A percentile compares a stretch with the other conserved stretches of the same genome.
These are phyloP conservation scores for Gynandropsis gynandra DNA, from an alignment of 345 rosid genomes.

Conservation along the genomic window DNA sequence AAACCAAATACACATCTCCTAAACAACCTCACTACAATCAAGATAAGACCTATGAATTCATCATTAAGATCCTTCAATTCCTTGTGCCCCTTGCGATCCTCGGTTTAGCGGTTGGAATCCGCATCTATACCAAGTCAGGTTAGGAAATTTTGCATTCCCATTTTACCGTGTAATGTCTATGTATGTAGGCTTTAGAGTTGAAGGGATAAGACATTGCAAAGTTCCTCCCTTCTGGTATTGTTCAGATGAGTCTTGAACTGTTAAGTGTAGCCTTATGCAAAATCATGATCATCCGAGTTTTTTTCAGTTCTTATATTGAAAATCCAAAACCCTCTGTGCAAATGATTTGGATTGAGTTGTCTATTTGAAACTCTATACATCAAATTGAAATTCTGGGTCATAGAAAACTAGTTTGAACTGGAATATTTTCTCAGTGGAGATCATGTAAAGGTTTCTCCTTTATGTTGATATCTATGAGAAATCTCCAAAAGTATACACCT, in stretches of 20 bases:
- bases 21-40: slow-evolving; percentile 69
- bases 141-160: slow-evolving; percentile 23
- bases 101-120: slow-evolving; percentile 67
- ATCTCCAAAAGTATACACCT: too few species aligned
- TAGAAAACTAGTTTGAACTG: too few species aligned
- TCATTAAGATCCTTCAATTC: slow-evolving; percentile 69
- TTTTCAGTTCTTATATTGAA: too few species aligned
- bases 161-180: slow-evolving; percentile 3
- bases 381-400: too few species aligned
- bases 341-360: too few species aligned
- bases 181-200: slow-evolving; percentile 6
- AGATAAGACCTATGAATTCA: slow-evolving; percentile 79
- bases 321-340: too few species aligned
- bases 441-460: too few species aligned
- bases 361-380: too few species aligned
- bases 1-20: slow-evolving; percentile 48
- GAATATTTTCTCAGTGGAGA: too few species aligned
- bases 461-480: too few species aligned
- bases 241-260: slow-evolving; percentile 6
- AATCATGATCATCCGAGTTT: too few species aligned
- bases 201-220: slow-evolving; percentile 13
- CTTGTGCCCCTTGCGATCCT: slow-evolving; percentile 71
- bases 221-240: slow-evolving; percentile 19
- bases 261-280: slow-evolving; percentile 8
- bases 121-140: slow-evolving; percentile 51